Conservation (phyloP, 805 yeast species). For the Lipomyces spencermartinsiae region DNA sequence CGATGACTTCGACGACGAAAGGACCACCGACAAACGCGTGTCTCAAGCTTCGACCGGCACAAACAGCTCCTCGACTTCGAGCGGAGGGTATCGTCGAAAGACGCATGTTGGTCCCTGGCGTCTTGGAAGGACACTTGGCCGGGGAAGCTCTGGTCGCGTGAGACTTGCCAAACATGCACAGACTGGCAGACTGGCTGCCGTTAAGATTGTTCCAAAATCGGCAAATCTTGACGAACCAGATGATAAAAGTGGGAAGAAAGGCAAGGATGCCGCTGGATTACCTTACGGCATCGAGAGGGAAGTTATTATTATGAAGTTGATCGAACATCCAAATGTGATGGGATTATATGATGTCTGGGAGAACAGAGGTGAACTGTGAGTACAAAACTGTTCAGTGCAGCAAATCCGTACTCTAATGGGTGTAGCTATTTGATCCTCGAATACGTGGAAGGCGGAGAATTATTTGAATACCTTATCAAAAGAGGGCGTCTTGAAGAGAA, state of each 20-base stretch:
- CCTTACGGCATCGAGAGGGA: constrained; percentile 98
- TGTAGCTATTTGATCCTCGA: constrained; percentile 77
- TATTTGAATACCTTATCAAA: constrained; percentile 88
- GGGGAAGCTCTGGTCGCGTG: constrained; percentile 97
- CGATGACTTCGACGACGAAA: constrained; percentile 25
- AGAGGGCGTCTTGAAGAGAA: constrained; percentile 85
- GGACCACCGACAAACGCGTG: constrained; percentile 55
- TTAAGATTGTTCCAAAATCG: constrained; percentile 91
- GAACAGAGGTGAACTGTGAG: constrained; percentile 77
- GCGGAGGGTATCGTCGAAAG: constrained; percentile 53
- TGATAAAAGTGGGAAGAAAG: constrained; percentile 28
- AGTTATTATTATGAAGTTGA: constrained; percentile 93
- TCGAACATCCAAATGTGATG: constrained; percentile 92
- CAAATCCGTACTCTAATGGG: background rate
- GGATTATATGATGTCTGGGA: constrained; percentile 98
- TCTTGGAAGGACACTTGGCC: constrained; percentile 89
- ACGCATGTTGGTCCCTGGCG: constrained; percentile 94
- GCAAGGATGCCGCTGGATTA: constrained; percentile 61
- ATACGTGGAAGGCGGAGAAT: constrained; percentile 96
- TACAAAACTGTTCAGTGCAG: background rate
- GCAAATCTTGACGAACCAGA: constrained; percentile 53
- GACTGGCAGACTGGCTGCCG: constrained; percentile 92
- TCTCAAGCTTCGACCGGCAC: constrained; percentile 53
- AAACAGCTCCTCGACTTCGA: constrained; percentile 51
- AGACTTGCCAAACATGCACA: constrained; percentile 84